These are phyloP conservation scores for Aspergillus vadensis DNA, from an alignment of 2,329 filamentous ascomycete species.

Conservation along the genomic window DNA sequence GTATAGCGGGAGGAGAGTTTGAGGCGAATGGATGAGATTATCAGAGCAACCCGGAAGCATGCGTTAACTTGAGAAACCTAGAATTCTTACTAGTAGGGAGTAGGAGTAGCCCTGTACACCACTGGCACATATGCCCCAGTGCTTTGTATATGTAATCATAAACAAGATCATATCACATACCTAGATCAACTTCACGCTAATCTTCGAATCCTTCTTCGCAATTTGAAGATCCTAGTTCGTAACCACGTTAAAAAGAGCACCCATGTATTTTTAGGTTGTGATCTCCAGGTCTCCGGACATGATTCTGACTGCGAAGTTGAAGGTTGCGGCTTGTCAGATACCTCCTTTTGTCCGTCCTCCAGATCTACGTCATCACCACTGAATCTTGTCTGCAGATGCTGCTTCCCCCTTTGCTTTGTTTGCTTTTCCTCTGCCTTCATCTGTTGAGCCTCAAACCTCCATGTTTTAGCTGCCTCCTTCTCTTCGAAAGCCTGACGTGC, in stretches of 20 bases:
- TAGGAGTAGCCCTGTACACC: not conserved
- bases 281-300: constrained; percentile 31
- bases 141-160: not conserved
- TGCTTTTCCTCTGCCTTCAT: constrained; percentile 50
- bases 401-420: constrained; percentile 47
- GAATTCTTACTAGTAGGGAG: not conserved
- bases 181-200: constrained; percentile 20
- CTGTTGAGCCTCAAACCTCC: constrained; percentile 56
- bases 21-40: no score
- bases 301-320: constrained; percentile 12
- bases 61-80: not conserved
- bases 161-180: not conserved
- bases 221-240: constrained; percentile 56
- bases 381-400: constrained; percentile 28
- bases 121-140: not conserved
- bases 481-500: constrained; percentile 60
- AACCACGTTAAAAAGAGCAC: constrained; percentile 60
- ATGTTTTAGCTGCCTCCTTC: constrained; percentile 60
- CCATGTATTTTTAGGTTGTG: constrained; percentile 48
- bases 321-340: constrained; percentile 26
- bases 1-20: no score
- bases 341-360: constrained; percentile 17
- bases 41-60: no score
- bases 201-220: constrained; percentile 42
- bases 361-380: constrained; percentile 16